Base-by-base conservation (phyloP, 2,329 filamentous ascomycete genomes). In the Fonsecaea monophora region DNA sequence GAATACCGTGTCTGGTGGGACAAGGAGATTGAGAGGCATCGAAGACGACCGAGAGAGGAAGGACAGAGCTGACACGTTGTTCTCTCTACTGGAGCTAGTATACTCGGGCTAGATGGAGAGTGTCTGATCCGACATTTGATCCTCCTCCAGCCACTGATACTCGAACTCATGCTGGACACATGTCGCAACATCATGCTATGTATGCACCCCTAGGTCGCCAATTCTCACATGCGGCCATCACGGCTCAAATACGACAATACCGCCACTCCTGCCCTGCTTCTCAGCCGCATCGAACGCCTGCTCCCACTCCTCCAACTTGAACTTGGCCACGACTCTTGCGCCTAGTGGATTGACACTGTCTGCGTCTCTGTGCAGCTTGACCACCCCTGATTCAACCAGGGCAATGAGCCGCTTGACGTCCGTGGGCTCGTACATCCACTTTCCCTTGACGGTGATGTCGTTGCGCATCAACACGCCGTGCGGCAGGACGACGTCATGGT, bases 371-470 rank as follows among this genome's bases (percentile, higher is more conserved):
- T 68, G n/a, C 59, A 71, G 42, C 56, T 62, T 66, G 57, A 74
- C 37, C 10, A 72, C 18, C 12, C 71, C 72, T 2, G 15, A 54
- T 37, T 73, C 68, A 15, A 74, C 57, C 63, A 74, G 54, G n/a
- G 66, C 64, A 38, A 74, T 65, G 53, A 75, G 54, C 9, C 45
- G 37, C 53, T 53, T 62, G 18, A 73, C 62, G 60, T 73, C 71
- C n/a, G 64, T 37, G 32, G 50, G 61, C 38, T 70, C 66, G 59
- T 69, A 74, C 73, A 75, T 74, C 62, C 66, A 75, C 53, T 72
- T 75, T 3, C 73, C 72, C 53, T 68, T 69, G 32, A 75, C 25
- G 12, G 38, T 69, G 35, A 75, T 54, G 56, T 70, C 65, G 3
- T 38, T 38, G 42, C 59, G 64, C 71, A 73, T 68, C n/a, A 73